phyloP scores from a whole-genome alignment of 179 eudicot genomes.

The Carnegiea gigantea region DNA sequence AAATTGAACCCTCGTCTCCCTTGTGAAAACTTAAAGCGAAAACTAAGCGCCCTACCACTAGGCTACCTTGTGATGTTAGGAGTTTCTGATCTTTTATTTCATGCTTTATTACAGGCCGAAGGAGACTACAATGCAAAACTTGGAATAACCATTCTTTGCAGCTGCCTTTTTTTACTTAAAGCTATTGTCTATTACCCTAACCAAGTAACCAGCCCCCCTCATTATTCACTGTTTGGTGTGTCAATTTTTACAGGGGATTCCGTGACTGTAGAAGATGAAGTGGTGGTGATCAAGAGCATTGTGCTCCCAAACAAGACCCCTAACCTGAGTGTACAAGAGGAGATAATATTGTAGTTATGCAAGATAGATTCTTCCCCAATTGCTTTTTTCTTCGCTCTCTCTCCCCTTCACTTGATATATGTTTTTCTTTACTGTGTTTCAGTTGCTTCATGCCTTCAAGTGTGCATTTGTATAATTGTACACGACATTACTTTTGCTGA shows the following conservation, averaged over 20 bases:
- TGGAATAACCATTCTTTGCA: conserved; percentile 94
- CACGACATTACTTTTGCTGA: background rate
- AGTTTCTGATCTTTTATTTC: background rate
- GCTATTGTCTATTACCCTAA: background rate
- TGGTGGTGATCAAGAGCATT: conserved; percentile 83
- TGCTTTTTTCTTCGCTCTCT: background rate
- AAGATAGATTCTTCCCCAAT: background rate
- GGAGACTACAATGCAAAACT: conserved; percentile 87
- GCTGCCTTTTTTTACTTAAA: background rate
- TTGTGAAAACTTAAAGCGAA: too few species aligned
- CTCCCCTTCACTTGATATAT: background rate
- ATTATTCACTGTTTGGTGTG: conserved; percentile 8
- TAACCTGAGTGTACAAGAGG: conserved; percentile 89
- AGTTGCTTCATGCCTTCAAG: background rate
- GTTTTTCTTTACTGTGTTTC: background rate
- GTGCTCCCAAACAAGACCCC: conserved; percentile 93
- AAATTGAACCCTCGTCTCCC: too few species aligned
- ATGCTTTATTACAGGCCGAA: conserved; percentile 57
- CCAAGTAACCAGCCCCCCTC: background rate
- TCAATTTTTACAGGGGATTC: conserved; percentile 65
- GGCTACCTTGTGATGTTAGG: background rate
- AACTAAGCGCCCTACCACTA: too few species aligned
- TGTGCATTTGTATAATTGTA: background rate
- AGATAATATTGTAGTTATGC: conserved; percentile 62
- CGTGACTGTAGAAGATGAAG: conserved; percentile 91